Evolutionary conservation across 352 stramenopile species (phyloP).

Genomic region (Phytopythium montanum): DNA sequence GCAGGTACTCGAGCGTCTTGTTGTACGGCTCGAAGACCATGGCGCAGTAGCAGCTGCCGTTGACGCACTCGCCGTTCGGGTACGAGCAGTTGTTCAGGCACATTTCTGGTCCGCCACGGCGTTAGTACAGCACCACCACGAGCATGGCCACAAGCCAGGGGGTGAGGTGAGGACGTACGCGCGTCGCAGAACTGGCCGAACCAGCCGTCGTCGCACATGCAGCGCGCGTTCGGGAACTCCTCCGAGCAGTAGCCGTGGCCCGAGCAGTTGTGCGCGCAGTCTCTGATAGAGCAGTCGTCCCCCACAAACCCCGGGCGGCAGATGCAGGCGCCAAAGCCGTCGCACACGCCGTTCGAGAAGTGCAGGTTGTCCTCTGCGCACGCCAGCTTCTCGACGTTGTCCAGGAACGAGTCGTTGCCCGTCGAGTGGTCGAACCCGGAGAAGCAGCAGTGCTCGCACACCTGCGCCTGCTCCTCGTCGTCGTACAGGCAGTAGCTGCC

Average conservation of each 20-base stretch:
- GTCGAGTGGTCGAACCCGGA: slow-evolving; percentile 79
- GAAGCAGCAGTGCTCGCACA: slow-evolving; percentile 94
- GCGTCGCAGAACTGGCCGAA: slow-evolving; percentile 92
- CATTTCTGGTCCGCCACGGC: slow-evolving; percentile 35
- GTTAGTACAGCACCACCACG: background rate
- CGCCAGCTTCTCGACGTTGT: slow-evolving; percentile 89
- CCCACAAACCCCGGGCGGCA: slow-evolving; percentile 93
- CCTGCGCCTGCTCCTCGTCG: slow-evolving; percentile 71
- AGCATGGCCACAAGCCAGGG: background rate
- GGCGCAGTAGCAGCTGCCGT: slow-evolving; percentile 88
- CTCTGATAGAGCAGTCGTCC: slow-evolving; percentile 89
- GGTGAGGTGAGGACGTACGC: slow-evolving; percentile 40
- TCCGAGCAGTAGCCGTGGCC: slow-evolving; percentile 94
- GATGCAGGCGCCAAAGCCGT: slow-evolving; percentile 95
- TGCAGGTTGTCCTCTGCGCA: slow-evolving; percentile 83
- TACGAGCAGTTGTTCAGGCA: slow-evolving; percentile 98
- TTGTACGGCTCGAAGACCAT: slow-evolving; percentile 96
- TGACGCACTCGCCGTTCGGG: slow-evolving; percentile 93
- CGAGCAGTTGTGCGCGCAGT: slow-evolving; percentile 91
- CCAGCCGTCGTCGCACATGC: slow-evolving; percentile 94
- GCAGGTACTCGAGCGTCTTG: slow-evolving; percentile 80
- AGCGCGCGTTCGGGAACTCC: slow-evolving; percentile 95
- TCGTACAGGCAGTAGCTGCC: slow-evolving; percentile 94
- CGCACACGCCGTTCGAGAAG: slow-evolving; percentile 93
- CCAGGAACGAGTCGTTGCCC: slow-evolving; percentile 85